Evolutionary conservation across 2,329 filamentous ascomycete species (phyloP), one percentile per base, ranked within the genome.

Genomic region (Ascocoryne sarcoides): DNA sequence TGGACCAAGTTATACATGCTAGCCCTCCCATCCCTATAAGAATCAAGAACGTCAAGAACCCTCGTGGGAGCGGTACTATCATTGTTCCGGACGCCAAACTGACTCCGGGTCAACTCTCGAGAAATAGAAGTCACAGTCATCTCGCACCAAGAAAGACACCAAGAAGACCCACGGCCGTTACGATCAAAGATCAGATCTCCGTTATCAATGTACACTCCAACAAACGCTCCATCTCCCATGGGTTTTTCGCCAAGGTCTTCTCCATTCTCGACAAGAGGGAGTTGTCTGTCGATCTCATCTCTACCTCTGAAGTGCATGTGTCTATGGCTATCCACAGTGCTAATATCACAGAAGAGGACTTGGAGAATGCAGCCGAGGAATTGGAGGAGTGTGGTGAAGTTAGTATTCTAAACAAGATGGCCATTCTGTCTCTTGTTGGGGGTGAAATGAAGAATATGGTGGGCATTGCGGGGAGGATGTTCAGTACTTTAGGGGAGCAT

Each of bases 151-250:
- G 69, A 9, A 73, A 71, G 55, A 76, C 75, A 41, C 82, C 82
- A 10, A 87, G 83, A 64, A 71, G 84, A 30, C 85, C 85, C 17
- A 92, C 85, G 2, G 85, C 92, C 5, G 90, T 98, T 14, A 98
- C 92, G 10, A 94, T 95, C 68, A 98, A 98, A 69, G 85, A 92
- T 64, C 84, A 88, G 60, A 96, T 98, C 59, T 82, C 90, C 34
- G 88, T 98, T 50, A 86, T 98, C 57, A 98, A 98, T 65, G 87
- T 98, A 33, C 90, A 96, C 70, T 94, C 86, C 39, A 96, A 98
- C 69, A 94, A 94, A 68, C 82, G 90, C 49, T 93, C 90, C 7
- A 84, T 95, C 48, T 93, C 90, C 0, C 92, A 96, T 61, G 90
- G 89, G 32, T 98, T 98, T 66, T 84, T 98, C 56, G 90, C 89